Evolutionary conservation across 495 filamentous ascomycete genomes (phyloP).

Genomic region (Annulohypoxylon stygium): DNA sequence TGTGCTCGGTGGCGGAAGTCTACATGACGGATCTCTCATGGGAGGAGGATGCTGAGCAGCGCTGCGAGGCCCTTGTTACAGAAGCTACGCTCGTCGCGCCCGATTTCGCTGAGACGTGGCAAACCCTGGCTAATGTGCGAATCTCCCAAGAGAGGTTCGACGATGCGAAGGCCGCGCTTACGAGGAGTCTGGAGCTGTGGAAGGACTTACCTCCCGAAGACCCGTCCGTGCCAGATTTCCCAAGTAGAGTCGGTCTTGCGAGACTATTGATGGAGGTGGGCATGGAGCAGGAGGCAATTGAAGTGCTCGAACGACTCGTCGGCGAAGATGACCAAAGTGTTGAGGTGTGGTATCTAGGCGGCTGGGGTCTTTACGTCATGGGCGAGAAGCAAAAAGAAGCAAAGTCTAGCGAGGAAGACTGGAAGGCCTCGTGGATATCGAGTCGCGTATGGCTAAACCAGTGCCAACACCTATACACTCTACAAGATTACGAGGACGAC

Average conservation of each 20-base stretch:
- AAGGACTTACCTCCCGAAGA: constrained; percentile 76
- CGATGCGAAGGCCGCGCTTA: constrained; percentile 83
- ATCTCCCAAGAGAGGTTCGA: constrained; percentile 84
- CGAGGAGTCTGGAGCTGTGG: constrained; percentile 82
- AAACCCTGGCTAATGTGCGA: constrained; percentile 92
- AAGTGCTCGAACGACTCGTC: constrained; percentile 85
- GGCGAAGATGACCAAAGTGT: constrained; percentile 92
- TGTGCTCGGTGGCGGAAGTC: constrained; percentile 92
- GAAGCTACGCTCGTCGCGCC: constrained; percentile 85
- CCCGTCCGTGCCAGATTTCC: constrained; percentile 79
- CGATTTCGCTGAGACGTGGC: constrained; percentile 82
- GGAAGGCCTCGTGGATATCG: constrained; percentile 65
- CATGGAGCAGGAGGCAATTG: constrained; percentile 85
- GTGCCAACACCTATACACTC: constrained; percentile 69
- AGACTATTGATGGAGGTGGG: constrained; percentile 89
- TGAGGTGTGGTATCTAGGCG: constrained; percentile 96
- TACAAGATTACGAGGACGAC: constrained; percentile 79
- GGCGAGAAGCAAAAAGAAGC: constrained; percentile 73
- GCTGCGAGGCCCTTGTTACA: constrained; percentile 86
- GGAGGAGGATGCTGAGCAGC: constrained; percentile 87
- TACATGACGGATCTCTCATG: constrained; percentile 98
- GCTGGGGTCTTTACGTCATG: constrained; percentile 86
- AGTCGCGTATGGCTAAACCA: constrained; percentile 72
- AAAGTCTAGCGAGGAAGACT: constrained; percentile 56
- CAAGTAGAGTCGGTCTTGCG: constrained; percentile 83